phyloP scores from a whole-genome alignment of 2,329 filamentous ascomycete species.

The Sordariomycetes sp. region DNA sequence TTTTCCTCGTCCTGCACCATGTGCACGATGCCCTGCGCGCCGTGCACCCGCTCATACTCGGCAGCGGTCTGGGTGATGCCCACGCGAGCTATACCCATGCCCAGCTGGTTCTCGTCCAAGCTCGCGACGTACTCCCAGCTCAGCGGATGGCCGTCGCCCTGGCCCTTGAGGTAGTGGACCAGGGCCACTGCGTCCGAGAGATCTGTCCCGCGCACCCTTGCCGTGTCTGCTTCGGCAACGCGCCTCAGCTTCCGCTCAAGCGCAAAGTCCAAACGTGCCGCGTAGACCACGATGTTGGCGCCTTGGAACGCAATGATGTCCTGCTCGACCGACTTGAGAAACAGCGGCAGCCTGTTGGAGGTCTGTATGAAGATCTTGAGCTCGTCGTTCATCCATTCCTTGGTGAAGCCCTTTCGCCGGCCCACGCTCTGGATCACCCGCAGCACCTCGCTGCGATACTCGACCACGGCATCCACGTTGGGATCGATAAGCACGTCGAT shows the following conservation, averaged over 20 bases:
- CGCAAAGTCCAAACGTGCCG: slow-evolving; percentile 9
- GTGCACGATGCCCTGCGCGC: slow-evolving; percentile 4
- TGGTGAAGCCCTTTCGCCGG: background rate
- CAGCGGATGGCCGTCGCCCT: slow-evolving; percentile 3
- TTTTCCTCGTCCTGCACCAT: background rate
- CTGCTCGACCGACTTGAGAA: slow-evolving; percentile 11
- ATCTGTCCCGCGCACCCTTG: slow-evolving; percentile 2
- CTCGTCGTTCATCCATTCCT: slow-evolving; percentile 13
- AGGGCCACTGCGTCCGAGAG: slow-evolving; percentile 7
- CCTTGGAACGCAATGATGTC: slow-evolving; percentile 9
- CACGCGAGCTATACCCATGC: background rate
- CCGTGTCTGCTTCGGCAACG: slow-evolving; percentile 4
- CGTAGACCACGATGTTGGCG: slow-evolving; percentile 9
- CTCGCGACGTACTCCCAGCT: slow-evolving; percentile 1
- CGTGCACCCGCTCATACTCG: slow-evolving; percentile 1
- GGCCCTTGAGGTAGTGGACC: slow-evolving; percentile 3
- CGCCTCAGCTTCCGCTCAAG: slow-evolving; percentile 13
- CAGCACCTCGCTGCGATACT: slow-evolving; percentile 10
- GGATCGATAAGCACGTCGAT: slow-evolving; percentile 13
- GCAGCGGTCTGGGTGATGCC: background rate
- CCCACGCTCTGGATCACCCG: slow-evolving; percentile 7
- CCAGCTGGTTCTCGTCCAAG: slow-evolving; percentile 5
- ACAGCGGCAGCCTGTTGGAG: slow-evolving; percentile 9
- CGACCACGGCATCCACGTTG: slow-evolving; percentile 10
- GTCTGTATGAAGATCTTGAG: slow-evolving; percentile 8